Evolutionary conservation across 1,284 basidiomycete species (phyloP).

Genomic region (Fomitopsis betulina): DNA sequence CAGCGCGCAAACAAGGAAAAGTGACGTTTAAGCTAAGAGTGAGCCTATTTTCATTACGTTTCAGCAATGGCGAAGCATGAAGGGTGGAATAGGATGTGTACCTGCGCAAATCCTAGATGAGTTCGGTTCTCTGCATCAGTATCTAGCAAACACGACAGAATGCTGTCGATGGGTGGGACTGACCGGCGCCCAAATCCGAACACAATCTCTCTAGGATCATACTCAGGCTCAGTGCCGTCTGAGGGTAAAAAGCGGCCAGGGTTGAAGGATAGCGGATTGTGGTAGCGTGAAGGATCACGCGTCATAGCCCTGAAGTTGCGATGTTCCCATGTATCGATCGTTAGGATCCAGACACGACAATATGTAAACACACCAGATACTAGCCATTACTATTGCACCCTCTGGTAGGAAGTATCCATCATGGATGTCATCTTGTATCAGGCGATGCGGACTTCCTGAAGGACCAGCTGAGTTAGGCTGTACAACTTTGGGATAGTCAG

Average conservation of each 20-base stretch:
- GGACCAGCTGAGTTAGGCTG: background rate
- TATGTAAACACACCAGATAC: constrained; percentile 20
- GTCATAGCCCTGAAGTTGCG: constrained; percentile 27
- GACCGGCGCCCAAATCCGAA: constrained; percentile 9
- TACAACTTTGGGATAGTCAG: background rate
- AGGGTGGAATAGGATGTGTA: background rate
- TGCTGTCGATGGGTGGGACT: background rate
- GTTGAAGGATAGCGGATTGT: constrained; percentile 25
- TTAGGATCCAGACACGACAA: too few species aligned
- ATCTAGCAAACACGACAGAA: too few species aligned
- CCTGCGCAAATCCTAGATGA: constrained; percentile 17
- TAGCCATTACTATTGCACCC: constrained; percentile 21
- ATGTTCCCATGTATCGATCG: too few species aligned
- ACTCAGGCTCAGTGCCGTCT: constrained; percentile 11
- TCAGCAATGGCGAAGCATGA: too few species aligned
- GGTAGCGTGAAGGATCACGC: constrained; percentile 24
- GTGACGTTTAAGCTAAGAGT: constrained; percentile 26
- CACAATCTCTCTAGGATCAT: constrained; percentile 12
- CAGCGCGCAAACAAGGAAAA: constrained; percentile 25
- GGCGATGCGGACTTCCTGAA: constrained; percentile 21
- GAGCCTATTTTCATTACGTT: constrained; percentile 6
- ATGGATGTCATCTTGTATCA: constrained; percentile 24
- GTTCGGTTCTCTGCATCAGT: too few species aligned
- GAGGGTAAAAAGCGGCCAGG: constrained; percentile 22
- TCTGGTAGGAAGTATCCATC: constrained; percentile 25